A percentile compares a stretch with the other conserved stretches of the same genome.
Evolutionary conservation across 2,329 filamentous ascomycete genomes (phyloP).

Genomic region (Zymoseptoria crescenta): DNA sequence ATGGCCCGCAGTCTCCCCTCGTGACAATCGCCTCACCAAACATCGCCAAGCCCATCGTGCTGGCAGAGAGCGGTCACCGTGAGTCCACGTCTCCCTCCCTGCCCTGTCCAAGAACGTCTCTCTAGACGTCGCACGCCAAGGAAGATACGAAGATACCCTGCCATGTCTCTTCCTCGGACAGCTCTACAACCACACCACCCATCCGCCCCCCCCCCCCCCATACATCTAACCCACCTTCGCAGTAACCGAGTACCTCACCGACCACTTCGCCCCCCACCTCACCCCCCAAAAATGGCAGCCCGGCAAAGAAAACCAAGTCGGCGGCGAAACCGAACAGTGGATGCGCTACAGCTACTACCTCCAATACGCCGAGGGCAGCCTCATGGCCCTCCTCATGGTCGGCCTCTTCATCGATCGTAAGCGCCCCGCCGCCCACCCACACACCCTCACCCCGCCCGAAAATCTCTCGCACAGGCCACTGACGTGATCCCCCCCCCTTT

Average conservation of each 20-base stretch:
- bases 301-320: constrained; percentile 48
- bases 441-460: too few species aligned
- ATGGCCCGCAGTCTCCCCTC: constrained; percentile 52
- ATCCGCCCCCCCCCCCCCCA: too few species aligned
- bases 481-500: neutral
- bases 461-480: too few species aligned
- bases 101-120: too few species aligned
- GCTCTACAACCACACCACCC: neutral
- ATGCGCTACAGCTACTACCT: constrained; percentile 60
- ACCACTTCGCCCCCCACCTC: constrained; percentile 51
- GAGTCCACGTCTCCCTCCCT: neutral
- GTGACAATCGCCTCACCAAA: constrained; percentile 54
- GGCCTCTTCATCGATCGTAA: constrained; percentile 53
- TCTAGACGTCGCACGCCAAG: too few species aligned
- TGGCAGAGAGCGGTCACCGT: constrained; percentile 66
- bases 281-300: constrained; percentile 46
- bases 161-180: neutral
- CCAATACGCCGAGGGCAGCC: constrained; percentile 76
- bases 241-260: constrained; percentile 70
- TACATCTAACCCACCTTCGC: neutral
- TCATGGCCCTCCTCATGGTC: constrained; percentile 66
- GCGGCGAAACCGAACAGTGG: constrained; percentile 54
- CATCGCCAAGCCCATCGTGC: constrained; percentile 45
- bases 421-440: too few species aligned
- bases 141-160: too few species aligned